Percentiles rank a stretch among this genome's conserved stretches.
phyloP scores from a whole-genome alignment of 257 asterid genomes.

The Solanum arcanum region DNA sequence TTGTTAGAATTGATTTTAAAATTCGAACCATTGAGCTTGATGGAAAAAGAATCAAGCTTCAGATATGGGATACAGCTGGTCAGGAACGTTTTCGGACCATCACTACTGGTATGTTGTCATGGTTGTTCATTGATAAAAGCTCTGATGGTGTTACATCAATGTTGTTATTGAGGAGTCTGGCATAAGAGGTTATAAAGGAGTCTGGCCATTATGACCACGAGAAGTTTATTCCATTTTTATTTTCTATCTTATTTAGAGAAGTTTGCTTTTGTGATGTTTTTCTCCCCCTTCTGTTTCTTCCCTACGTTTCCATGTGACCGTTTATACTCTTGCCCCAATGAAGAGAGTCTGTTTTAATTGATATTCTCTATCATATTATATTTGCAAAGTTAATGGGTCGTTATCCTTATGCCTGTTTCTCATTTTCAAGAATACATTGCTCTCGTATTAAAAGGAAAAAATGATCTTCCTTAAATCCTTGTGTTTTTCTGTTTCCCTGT shows the following conservation, averaged over 20 bases:
- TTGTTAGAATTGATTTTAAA: conserved; percentile 17
- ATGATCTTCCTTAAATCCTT: background rate
- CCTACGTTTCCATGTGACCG: background rate
- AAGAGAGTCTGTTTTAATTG: background rate
- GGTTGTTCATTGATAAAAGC: background rate
- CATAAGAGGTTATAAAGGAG: background rate
- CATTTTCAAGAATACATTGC: background rate
- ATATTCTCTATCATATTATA: background rate
- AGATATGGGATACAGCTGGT: conserved; percentile 38
- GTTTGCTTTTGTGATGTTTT: background rate
- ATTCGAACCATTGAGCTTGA: conserved; percentile 34
- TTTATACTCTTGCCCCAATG: background rate
- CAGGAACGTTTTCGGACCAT: conserved; percentile 32
- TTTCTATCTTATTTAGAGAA: background rate
- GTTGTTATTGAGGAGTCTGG: background rate
- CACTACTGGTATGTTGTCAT: conserved; percentile 20
- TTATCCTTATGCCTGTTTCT: background rate
- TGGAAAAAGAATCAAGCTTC: conserved; percentile 27
- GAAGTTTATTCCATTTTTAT: background rate
- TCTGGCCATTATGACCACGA: background rate
- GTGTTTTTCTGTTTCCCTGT: background rate
- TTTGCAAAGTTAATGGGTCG: background rate
- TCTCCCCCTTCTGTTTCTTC: background rate
- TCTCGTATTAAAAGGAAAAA: background rate
- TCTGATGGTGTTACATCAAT: background rate